phyloP scores from a whole-genome alignment of 2,329 filamentous ascomycete species.

The Pseudogymnoascus sp. region DNA sequence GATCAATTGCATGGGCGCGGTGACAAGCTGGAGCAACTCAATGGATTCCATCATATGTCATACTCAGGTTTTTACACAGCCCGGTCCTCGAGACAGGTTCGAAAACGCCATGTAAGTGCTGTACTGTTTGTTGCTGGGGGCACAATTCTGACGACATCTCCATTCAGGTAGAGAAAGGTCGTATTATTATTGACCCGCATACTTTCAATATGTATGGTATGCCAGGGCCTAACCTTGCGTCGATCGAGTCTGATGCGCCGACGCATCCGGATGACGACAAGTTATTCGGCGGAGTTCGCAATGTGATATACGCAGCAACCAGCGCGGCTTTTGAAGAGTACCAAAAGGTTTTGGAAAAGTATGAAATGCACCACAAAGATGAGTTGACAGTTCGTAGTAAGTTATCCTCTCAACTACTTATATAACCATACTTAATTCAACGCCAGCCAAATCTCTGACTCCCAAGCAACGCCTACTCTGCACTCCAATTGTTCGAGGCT shows the following conservation, averaged over 20 bases:
- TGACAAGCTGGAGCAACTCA: constrained; percentile 13
- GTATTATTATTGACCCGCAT: constrained; percentile 18
- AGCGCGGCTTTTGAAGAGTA: constrained; percentile 13
- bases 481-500: constrained; percentile 26
- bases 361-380: not conserved
- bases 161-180: constrained; percentile 16
- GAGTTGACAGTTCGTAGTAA: not conserved
- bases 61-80: constrained; percentile 19
- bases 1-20: constrained; percentile 13
- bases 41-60: constrained; percentile 17
- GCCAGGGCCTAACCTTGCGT: constrained; percentile 14
- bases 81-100: constrained; percentile 15
- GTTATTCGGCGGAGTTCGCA: constrained; percentile 2
- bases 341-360: constrained; percentile 12
- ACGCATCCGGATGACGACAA: not conserved
- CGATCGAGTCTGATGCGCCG: not conserved
- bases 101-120: constrained; percentile 17
- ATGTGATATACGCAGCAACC: constrained; percentile 17
- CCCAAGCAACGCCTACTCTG: constrained; percentile 22
- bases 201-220: constrained; percentile 15
- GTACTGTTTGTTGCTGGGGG: not conserved
- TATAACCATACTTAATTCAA: not conserved
- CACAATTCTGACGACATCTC: constrained; percentile 9
- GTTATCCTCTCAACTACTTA: constrained; percentile 10
- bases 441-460: constrained; percentile 8